These are phyloP conservation scores for Aspergillus sp. DNA, from an alignment of 2,329 filamentous ascomycete genomes.

Conservation along the genomic window DNA sequence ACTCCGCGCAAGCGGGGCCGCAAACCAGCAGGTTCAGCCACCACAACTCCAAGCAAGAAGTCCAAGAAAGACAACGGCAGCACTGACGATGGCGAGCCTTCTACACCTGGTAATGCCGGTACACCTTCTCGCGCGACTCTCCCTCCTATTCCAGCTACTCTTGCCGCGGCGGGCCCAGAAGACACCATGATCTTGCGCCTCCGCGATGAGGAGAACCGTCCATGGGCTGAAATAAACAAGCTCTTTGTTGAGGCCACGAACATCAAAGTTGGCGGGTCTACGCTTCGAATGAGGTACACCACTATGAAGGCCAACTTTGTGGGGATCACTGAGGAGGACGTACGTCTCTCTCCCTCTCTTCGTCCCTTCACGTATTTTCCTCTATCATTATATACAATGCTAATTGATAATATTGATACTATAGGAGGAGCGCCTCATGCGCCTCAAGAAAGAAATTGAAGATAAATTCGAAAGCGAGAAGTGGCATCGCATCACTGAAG, in stretches of 20 bases:
- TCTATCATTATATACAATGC: background rate
- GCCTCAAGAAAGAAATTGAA: conserved; percentile 41
- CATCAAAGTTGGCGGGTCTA: conserved; percentile 32
- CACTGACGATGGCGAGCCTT: background rate
- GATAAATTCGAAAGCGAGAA: conserved; percentile 40
- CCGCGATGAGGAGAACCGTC: conserved; percentile 24
- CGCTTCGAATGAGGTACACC: conserved; percentile 40
- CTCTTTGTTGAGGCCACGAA: conserved; percentile 30
- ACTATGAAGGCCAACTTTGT: conserved; percentile 42
- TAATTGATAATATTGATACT: background rate
- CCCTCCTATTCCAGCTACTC: conserved; percentile 23
- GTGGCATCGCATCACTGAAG: conserved; percentile 38
- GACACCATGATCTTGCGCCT: conserved; percentile 30
- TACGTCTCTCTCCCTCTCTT: conserved; percentile 18
- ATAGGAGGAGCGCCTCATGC: conserved; percentile 31
- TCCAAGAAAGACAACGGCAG: conserved; percentile 1
- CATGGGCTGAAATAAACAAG: conserved; percentile 28
- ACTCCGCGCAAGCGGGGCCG: conserved; percentile 25
- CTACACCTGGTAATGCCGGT: background rate
- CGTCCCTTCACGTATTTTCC: background rate
- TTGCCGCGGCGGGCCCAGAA: conserved; percentile 19
- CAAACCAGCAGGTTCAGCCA: conserved; percentile 14
- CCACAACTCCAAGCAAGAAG: conserved; percentile 17
- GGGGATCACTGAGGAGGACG: conserved; percentile 36
- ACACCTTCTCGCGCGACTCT: conserved; percentile 11